Percentiles rank a stretch among this genome's conserved stretches.
phyloP scores from a whole-genome alignment of 208 protist species.

The Acanthamoeba lugdunensis region DNA sequence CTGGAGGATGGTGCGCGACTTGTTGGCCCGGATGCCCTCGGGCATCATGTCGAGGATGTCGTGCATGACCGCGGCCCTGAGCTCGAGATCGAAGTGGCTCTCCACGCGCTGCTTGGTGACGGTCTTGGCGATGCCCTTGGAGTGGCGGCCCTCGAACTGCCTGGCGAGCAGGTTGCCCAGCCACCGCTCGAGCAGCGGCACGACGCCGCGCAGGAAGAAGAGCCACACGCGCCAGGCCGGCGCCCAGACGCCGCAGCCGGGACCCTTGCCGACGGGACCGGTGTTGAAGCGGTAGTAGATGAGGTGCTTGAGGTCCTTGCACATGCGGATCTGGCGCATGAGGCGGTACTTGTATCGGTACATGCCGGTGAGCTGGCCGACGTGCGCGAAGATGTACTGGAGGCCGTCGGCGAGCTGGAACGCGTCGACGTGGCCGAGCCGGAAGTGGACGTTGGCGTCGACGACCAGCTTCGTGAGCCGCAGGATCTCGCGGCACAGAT shows the following conservation, averaged over 20 bases:
- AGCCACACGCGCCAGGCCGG: slow-evolving; percentile 99
- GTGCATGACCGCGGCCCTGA: slow-evolving; percentile 98
- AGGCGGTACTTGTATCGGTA: slow-evolving; percentile 99
- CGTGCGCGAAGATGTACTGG: slow-evolving; percentile 99
- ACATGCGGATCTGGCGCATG: slow-evolving; percentile 98
- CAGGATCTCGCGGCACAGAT: slow-evolving; percentile 98
- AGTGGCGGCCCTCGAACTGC: slow-evolving; percentile 98
- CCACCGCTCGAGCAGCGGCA: slow-evolving; percentile 99
- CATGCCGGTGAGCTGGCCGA: slow-evolving; percentile 98
- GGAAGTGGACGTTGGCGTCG: slow-evolving; percentile 99
- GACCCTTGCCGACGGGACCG: slow-evolving; percentile 97
- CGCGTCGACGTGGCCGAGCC: slow-evolving; percentile 98
- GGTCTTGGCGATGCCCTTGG: slow-evolving; percentile 96
- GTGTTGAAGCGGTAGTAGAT: slow-evolving; percentile 98
- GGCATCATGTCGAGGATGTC: slow-evolving; percentile 99
- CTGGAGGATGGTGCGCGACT: slow-evolving; percentile 97
- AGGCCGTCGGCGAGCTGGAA: slow-evolving; percentile 98
- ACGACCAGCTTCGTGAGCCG: slow-evolving; percentile 99
- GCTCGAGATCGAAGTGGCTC: slow-evolving; percentile 99
- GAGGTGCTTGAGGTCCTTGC: slow-evolving; percentile 98
- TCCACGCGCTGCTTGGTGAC: slow-evolving; percentile 99
- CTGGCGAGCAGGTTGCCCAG: slow-evolving; percentile 98
- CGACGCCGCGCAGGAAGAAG: slow-evolving; percentile 99
- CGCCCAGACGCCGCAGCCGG: slow-evolving; percentile 98
- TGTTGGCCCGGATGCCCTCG: slow-evolving; percentile 96